Evolutionary conservation across 805 yeast species (phyloP), one percentile per base, ranked within the genome.

Genomic region (Torulaspora franciscae): DNA sequence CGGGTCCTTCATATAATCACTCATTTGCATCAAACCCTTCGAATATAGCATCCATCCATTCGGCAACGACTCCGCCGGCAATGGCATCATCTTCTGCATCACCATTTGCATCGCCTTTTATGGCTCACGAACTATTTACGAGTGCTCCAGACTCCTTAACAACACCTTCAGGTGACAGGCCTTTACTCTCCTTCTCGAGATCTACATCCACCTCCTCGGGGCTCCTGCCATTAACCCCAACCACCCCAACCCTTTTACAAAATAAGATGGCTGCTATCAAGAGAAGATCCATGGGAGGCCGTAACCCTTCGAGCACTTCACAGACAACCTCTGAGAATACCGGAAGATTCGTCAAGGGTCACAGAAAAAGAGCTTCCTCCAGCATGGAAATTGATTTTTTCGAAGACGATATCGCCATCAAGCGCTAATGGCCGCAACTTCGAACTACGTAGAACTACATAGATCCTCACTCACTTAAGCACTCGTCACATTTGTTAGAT

Each of bases 291-390:
- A 40, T 35, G 46, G 42, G 32, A 25, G 24, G 30, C 11, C 49
- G 49, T n/a, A 26, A 35, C 32, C 40, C 46, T 10, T 8, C 23
- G 44, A 15, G 9, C 6, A 39, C n/a, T 7, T 17, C 34, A 11
- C 29, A 32, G 14, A 22, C 44, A 14, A 34, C 13, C 13, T 28
- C 40, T 6, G 39, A 34, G 10, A 14, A 17, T 23, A 32, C 39
- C 7, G 25, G 34, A 8, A 30, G 48, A 7, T 51, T 45, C 40
- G 27, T 51, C 23, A 39, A 45, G 29, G 45, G 49, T 33, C 61
- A 59, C 34, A 46, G 49, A 33, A 60, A 59, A 42, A 55, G 64
- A 44, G 52, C 59, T 23, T 55, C 62, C 8, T 51, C 64, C 4
- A 40, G 46, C 14, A 53, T 53, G 58, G 64, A 59, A 13, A 46